Conservation (phyloP, 2,329 filamentous ascomycete species). For the Coniella lustricola region DNA sequence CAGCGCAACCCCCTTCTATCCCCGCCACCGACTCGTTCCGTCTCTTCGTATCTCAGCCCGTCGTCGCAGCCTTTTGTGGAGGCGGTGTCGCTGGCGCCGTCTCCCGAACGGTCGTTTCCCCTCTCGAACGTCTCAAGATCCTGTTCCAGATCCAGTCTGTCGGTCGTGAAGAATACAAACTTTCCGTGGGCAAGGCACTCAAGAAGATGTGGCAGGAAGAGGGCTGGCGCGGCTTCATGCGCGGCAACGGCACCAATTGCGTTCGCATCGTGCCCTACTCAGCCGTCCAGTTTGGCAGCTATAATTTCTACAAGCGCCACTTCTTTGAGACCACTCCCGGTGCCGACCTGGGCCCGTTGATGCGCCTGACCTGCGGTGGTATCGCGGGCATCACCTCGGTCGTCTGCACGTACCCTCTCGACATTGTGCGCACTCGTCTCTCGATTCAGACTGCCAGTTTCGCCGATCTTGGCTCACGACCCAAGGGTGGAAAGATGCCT, state of each 20-base stretch:
- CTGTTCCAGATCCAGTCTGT: constrained; percentile 93
- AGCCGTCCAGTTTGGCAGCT: constrained; percentile 95
- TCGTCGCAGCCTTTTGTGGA: constrained; percentile 86
- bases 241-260: constrained; percentile 96
- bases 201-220: constrained; percentile 96
- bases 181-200: constrained; percentile 83
- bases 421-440: constrained; percentile 91
- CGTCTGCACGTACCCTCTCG: constrained; percentile 88
- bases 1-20: constrained; percentile 19
- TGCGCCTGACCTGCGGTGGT: constrained; percentile 82
- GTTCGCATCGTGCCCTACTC: constrained; percentile 97
- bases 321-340: constrained; percentile 73
- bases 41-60: constrained; percentile 65
- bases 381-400: constrained; percentile 93
- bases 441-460: constrained; percentile 99
- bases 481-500: constrained; percentile 61
- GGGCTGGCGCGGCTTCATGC: constrained; percentile 95
- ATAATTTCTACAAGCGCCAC: constrained; percentile 90
- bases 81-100: constrained; percentile 93
- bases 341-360: constrained; percentile 63
- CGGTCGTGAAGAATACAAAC: constrained; percentile 85
- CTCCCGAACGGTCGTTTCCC: constrained; percentile 95
- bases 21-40: constrained; percentile 30
- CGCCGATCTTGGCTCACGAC: constrained; percentile 55
- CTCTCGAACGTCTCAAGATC: constrained; percentile 92